Conservation (phyloP, 2,329 filamentous ascomycete genomes). For the Ceratocystis colombiana region DNA sequence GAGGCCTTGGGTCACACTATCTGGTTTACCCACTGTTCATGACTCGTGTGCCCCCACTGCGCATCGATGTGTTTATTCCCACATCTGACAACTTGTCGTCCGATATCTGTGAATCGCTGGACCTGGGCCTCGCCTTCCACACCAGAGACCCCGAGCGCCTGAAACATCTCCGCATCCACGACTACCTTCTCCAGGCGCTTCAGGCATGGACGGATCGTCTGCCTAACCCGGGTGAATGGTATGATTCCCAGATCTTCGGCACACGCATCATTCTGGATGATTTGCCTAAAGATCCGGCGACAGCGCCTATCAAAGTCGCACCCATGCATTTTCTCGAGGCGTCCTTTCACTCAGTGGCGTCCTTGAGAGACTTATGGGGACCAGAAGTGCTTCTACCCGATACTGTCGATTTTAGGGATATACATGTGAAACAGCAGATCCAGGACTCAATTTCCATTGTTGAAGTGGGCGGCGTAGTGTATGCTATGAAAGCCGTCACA, state of each 20-base stretch:
- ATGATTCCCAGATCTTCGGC: constrained; percentile 45
- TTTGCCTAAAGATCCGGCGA: constrained; percentile 39
- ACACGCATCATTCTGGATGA: constrained; percentile 47
- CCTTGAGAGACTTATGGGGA: constrained; percentile 39
- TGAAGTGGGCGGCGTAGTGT: constrained; percentile 35
- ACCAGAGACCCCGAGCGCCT: constrained; percentile 43
- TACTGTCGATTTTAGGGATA: constrained; percentile 40
- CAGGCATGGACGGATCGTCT: constrained; percentile 40
- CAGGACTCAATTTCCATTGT: constrained; percentile 52
- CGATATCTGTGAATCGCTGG: constrained; percentile 39
- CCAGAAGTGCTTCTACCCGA: constrained; percentile 36
- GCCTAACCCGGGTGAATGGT: constrained; percentile 32
- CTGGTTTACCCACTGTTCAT: constrained; percentile 47
- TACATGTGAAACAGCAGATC: constrained; percentile 45
- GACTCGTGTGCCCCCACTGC: constrained; percentile 39
- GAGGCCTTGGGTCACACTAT: constrained; percentile 48
- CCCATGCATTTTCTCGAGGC: constrained; percentile 45
- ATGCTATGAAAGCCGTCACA: constrained; percentile 50
- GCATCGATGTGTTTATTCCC: constrained; percentile 50
- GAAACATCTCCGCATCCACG: constrained; percentile 42
- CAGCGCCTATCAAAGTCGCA: constrained; percentile 40
- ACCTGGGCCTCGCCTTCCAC: constrained; percentile 45
- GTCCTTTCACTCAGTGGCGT: constrained; percentile 39
- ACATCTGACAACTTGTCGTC: constrained; percentile 38
- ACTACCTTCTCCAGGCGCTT: constrained; percentile 45